phyloP scores from a whole-genome alignment of 139 green algal genomes.

The Mesotaenium endlicherianum region DNA sequence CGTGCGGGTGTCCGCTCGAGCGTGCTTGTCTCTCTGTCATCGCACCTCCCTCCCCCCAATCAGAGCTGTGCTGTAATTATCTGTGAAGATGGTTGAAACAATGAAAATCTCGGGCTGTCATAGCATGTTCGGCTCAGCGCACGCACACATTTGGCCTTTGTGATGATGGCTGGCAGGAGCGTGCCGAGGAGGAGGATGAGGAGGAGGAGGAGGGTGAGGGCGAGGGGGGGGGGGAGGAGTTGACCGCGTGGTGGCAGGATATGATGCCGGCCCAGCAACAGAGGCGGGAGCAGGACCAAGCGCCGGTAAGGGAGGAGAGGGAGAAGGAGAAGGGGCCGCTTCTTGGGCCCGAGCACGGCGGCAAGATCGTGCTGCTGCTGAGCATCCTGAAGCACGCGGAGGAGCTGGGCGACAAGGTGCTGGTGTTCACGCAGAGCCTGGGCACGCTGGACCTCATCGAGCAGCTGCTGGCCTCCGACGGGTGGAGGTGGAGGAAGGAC shows the following conservation, averaged over 20 bases:
- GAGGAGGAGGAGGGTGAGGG: neutral
- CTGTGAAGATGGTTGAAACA: too few species aligned
- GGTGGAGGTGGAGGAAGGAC: constrained; percentile 26
- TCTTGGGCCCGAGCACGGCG: too few species aligned
- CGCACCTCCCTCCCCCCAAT: too few species aligned
- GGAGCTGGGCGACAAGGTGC: constrained; percentile 17
- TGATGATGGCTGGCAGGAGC: too few species aligned
- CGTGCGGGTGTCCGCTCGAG: too few species aligned
- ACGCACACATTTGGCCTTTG: too few species aligned
- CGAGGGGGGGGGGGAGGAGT: neutral
- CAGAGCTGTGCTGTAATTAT: too few species aligned
- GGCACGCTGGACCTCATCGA: constrained; percentile 37
- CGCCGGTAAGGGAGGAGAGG: neutral
- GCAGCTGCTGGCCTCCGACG: neutral
- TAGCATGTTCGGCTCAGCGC: too few species aligned
- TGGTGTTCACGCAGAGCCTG: constrained; percentile 42
- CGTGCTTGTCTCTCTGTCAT: too few species aligned
- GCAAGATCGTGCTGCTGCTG: constrained; percentile 36
- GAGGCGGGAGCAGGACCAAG: constrained; percentile 1
- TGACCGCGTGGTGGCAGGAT: neutral
- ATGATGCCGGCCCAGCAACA: too few species aligned
- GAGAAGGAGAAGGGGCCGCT: too few species aligned
- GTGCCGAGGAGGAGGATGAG: neutral
- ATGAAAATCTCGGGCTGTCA: too few species aligned
- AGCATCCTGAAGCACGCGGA: constrained; percentile 10